Evolutionary conservation across 2,329 filamentous ascomycete species (phyloP).

Genomic region (Boeremia lycopersici): DNA sequence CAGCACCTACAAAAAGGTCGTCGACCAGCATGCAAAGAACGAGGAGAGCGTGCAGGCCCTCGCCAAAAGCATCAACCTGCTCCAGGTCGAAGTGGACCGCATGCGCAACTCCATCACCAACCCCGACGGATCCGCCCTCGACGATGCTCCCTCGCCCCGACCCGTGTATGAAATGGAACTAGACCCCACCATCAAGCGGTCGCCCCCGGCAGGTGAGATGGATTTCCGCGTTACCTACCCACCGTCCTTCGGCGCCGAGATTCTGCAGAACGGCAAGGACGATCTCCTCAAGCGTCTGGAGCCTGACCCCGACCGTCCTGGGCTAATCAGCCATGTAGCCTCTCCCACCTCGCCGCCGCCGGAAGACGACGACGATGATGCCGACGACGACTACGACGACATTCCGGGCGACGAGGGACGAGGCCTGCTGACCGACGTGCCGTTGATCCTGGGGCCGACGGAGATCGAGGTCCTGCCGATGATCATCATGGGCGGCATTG

Average conservation of each 20-base stretch:
- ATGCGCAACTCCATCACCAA: conserved; percentile 44
- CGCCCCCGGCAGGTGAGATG: conserved; percentile 50
- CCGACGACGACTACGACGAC: conserved; percentile 77
- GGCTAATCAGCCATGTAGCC: conserved; percentile 47
- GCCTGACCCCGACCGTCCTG: conserved; percentile 51
- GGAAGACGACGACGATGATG: conserved; percentile 69
- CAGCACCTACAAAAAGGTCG: conserved; percentile 44
- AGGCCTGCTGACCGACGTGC: conserved; percentile 88
- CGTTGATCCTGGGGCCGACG: conserved; percentile 89
- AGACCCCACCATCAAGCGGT: conserved; percentile 45
- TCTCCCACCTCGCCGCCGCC: conserved; percentile 48
- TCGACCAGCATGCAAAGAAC: conserved; percentile 46
- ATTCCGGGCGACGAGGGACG: conserved; percentile 74
- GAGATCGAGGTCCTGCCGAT: conserved; percentile 96
- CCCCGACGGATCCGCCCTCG: conserved; percentile 26
- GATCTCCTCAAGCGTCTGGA: conserved; percentile 59
- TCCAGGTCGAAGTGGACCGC: conserved; percentile 48
- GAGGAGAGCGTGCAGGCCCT: conserved; percentile 49
- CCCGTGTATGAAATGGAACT: conserved; percentile 38
- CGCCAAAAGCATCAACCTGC: conserved; percentile 49
- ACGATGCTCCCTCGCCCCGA: conserved; percentile 22
- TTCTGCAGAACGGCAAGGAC: conserved; percentile 57
- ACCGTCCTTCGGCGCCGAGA: conserved; percentile 55
- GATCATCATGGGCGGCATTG: conserved; percentile 95
- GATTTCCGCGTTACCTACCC: conserved; percentile 58